Percentiles rank a stretch among this genome's conserved stretches.
Conservation (phyloP, 2,329 filamentous ascomycete genomes). For the Trichoderma koningiopsis region DNA sequence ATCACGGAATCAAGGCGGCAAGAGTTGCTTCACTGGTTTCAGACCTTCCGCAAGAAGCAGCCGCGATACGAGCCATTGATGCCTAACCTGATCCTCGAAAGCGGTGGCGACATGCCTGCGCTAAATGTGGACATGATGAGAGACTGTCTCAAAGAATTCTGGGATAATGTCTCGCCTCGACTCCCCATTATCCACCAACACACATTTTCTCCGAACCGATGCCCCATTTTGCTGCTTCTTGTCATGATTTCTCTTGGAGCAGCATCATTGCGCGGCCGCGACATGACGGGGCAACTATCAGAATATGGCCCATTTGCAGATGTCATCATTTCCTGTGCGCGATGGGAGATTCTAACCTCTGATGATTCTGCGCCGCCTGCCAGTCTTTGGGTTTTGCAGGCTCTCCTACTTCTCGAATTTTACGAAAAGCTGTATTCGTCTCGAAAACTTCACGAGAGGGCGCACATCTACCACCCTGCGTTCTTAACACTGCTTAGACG, state of each 20-base stretch:
- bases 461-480: conserved; percentile 86
- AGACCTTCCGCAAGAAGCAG: conserved; percentile 47
- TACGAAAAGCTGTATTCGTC: conserved; percentile 94
- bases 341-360: conserved; percentile 83
- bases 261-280: conserved; percentile 70
- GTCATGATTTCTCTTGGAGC: conserved; percentile 85
- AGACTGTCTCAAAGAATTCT: conserved; percentile 83
- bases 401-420: conserved; percentile 78
- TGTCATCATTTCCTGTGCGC: conserved; percentile 69
- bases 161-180: conserved; percentile 82
- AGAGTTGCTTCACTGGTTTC: conserved; percentile 49
- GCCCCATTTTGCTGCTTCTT: conserved; percentile 73
- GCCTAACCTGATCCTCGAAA: conserved; percentile 42
- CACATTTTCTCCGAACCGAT: conserved; percentile 80
- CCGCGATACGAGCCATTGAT: conserved; percentile 43
- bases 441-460: conserved; percentile 78
- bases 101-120: conserved; percentile 46
- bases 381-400: conserved; percentile 85
- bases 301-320: conserved; percentile 54
- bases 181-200: conserved; percentile 86
- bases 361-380: conserved; percentile 81
- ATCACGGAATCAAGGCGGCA: conserved; percentile 49
- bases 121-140: conserved; percentile 81
- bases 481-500: conserved; percentile 82
- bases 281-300: conserved; percentile 53